Percentiles rank a stretch among this genome's conserved stretches.
Conservation (phyloP, 2,329 filamentous ascomycete species). For the Pestalotiopsis sp. region DNA sequence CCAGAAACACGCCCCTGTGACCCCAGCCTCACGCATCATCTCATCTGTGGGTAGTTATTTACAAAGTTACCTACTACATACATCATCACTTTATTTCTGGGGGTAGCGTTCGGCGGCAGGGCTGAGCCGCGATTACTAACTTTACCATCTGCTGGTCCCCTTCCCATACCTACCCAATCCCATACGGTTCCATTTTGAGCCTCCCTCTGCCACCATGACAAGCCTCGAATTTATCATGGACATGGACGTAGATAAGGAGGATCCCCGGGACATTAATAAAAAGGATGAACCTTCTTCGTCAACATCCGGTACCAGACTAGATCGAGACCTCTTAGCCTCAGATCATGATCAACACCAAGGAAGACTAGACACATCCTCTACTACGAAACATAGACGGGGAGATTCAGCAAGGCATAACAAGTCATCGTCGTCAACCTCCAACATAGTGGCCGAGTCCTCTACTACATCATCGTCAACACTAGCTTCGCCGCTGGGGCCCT, state of each 20-base stretch:
- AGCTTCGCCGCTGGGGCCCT: conserved; percentile 28
- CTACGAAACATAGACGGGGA: conserved; percentile 37
- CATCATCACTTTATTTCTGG: conserved; percentile 31
- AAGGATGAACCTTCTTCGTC: conserved; percentile 44
- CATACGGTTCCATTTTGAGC: conserved; percentile 42
- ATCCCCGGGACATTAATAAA: conserved; percentile 45
- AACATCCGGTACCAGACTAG: conserved; percentile 38
- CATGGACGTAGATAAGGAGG: conserved; percentile 50
- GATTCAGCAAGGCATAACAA: conserved; percentile 34
- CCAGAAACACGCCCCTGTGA: conserved; percentile 30
- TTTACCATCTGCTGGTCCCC: conserved; percentile 18
- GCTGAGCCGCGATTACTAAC: conserved; percentile 35
- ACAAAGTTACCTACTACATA: conserved; percentile 19
- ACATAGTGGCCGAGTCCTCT: neutral
- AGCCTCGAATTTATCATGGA: conserved; percentile 62
- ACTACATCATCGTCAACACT: conserved; percentile 26
- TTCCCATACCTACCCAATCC: neutral
- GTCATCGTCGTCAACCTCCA: conserved; percentile 26
- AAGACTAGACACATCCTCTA: conserved; percentile 32
- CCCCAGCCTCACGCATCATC: conserved; percentile 25
- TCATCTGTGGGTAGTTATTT: conserved; percentile 27
- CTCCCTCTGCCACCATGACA: conserved; percentile 49
- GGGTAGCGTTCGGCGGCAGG: conserved; percentile 19
- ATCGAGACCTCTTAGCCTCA: conserved; percentile 40
- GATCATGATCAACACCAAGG: conserved; percentile 42